phyloP scores from a whole-genome alignment of 805 yeast species.

The Peterozyma toletana region DNA sequence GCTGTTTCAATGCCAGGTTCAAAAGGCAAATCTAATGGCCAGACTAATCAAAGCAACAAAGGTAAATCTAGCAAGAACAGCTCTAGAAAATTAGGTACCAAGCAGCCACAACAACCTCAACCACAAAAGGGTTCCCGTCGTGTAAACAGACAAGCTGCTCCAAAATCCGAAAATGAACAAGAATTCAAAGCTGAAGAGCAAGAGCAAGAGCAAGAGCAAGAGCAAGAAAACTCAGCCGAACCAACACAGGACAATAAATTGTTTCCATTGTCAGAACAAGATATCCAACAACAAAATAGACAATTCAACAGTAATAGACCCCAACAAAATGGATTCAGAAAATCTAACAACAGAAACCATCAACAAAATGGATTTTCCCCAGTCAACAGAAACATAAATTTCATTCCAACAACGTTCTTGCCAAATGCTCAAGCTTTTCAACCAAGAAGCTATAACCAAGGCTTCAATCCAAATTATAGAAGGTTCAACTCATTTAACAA shows the following conservation, averaged over 20 bases:
- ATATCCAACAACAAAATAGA: conserved; percentile 2
- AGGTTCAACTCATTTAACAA: neutral
- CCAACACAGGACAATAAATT: neutral
- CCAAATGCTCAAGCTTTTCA: conserved; percentile 9
- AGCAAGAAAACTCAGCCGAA: neutral
- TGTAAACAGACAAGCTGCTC: neutral
- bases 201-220: neutral
- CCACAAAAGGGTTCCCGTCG: conserved; percentile 4
- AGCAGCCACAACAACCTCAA: conserved; percentile 4
- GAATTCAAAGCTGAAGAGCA: neutral
- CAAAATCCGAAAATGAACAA: conserved; percentile 3
- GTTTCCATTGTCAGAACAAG: neutral
- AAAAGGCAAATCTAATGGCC: conserved; percentile 9
- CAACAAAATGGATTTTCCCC: conserved; percentile 5
- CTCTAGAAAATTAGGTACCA: conserved; percentile 8
- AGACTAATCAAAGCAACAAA: conserved; percentile 5
- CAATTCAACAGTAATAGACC: conserved; percentile 1
- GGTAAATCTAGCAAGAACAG: conserved; percentile 15
- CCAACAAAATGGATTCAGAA: conserved; percentile 2
- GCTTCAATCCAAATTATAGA: conserved; percentile 4
- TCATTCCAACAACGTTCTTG: conserved; percentile 6
- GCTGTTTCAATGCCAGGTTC: conserved; percentile 37
- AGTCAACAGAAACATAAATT: conserved; percentile 5
- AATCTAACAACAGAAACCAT: conserved; percentile 4
- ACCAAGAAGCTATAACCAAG: conserved; percentile 7